Evolutionary conservation across 352 stramenopile species (phyloP).

Genomic region (Phytopythium oedochilum): DNA sequence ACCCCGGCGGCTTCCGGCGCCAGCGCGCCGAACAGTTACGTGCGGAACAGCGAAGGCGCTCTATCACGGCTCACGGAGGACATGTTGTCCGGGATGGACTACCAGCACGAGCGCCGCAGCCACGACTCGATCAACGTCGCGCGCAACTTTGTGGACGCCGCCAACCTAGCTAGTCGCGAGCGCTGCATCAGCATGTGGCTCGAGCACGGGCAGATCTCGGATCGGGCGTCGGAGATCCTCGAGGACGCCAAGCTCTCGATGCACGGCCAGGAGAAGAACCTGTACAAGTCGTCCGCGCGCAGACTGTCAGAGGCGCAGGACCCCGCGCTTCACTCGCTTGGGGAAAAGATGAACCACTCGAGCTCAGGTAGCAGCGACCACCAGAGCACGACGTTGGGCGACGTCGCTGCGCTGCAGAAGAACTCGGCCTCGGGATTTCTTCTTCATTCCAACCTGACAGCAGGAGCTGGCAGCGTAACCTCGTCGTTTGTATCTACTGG

Average conservation of each 20-base stretch:
- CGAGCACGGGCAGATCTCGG: conserved; percentile 76
- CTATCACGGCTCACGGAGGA: conserved; percentile 40
- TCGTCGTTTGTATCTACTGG: background rate
- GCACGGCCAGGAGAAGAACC: conserved; percentile 79
- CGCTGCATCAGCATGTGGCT: conserved; percentile 79
- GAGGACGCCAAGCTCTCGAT: conserved; percentile 75
- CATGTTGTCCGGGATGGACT: conserved; percentile 42
- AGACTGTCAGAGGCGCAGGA: conserved; percentile 68
- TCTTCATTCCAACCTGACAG: background rate
- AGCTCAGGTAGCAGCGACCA: conserved; percentile 30
- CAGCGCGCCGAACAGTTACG: conserved; percentile 15
- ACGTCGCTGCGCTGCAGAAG: background rate
- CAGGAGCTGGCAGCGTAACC: background rate
- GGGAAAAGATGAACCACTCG: conserved; percentile 45
- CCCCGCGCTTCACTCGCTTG: conserved; percentile 55
- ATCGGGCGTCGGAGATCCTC: conserved; percentile 75
- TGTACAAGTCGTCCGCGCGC: conserved; percentile 58
- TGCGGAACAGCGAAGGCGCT: conserved; percentile 49
- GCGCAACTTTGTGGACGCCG: background rate
- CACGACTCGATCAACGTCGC: background rate
- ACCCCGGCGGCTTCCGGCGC: conserved; percentile 14
- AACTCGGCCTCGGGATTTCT: background rate
- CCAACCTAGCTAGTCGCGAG: conserved; percentile 41
- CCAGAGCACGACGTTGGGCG: conserved; percentile 3
- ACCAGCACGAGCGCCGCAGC: conserved; percentile 3